Conservation (phyloP, 2,329 filamentous ascomycete species). For the Colletotrichum orchidophilum region DNA sequence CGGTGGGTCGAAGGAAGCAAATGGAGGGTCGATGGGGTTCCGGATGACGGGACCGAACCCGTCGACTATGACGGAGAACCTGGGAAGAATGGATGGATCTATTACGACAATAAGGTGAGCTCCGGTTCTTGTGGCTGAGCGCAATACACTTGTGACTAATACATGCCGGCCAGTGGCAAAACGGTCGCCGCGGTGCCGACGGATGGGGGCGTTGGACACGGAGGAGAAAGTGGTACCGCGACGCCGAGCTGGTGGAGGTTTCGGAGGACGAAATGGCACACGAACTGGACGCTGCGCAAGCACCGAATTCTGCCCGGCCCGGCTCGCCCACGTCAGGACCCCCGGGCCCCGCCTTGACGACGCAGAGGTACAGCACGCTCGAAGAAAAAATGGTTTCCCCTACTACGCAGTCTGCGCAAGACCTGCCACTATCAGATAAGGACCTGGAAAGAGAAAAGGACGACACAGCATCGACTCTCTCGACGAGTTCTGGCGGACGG, state of each 20-base stretch:
- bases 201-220: slow-evolving; percentile 96
- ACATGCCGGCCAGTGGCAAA: slow-evolving; percentile 75
- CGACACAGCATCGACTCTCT: slow-evolving; percentile 57
- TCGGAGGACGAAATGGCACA: slow-evolving; percentile 42
- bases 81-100: slow-evolving; percentile 87
- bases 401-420: slow-evolving; percentile 40
- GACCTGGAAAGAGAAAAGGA: slow-evolving; percentile 40
- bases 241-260: slow-evolving; percentile 91
- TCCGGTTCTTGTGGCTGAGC: neutral
- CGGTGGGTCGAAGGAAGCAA: slow-evolving; percentile 86
- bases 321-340: slow-evolving; percentile 22
- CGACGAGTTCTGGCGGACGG: slow-evolving; percentile 53
- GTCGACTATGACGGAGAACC: slow-evolving; percentile 66
- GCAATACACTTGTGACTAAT: neutral
- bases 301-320: slow-evolving; percentile 8
- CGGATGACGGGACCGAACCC: slow-evolving; percentile 57
- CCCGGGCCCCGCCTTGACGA: slow-evolving; percentile 30
- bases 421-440: slow-evolving; percentile 29
- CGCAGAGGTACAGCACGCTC: slow-evolving; percentile 46
- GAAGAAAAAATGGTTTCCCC: slow-evolving; percentile 49
- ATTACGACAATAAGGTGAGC: slow-evolving; percentile 93
- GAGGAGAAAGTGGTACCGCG: slow-evolving; percentile 93
- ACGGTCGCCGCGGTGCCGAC: slow-evolving; percentile 83
- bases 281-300: slow-evolving; percentile 27
- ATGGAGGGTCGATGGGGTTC: slow-evolving; percentile 85